Evolutionary conservation across 257 asterid genomes (phyloP).

Genomic region (Echites panduratus): DNA sequence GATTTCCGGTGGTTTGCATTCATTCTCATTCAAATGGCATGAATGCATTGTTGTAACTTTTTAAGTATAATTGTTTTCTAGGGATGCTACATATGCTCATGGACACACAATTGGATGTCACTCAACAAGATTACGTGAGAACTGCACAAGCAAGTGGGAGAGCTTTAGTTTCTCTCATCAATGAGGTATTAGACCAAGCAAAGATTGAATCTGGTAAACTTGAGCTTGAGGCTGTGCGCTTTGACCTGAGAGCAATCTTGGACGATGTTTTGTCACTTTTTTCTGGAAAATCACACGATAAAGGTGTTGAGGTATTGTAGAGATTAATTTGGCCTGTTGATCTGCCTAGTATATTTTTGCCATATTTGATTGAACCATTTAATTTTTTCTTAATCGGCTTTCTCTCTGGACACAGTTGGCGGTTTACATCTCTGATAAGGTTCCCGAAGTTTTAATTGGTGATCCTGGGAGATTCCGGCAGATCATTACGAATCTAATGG

Average conservation of each 20-base stretch:
- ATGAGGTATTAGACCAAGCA: conserved; percentile 92
- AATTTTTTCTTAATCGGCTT: neutral
- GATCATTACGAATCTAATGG: conserved; percentile 79
- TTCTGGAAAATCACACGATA: conserved; percentile 85
- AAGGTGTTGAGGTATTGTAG: conserved; percentile 73
- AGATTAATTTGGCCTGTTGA: conserved; percentile 9
- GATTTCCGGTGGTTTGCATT: conserved; percentile 10
- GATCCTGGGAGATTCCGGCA: conserved; percentile 96
- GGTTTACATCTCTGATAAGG: conserved; percentile 69
- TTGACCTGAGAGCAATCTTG: conserved; percentile 37
- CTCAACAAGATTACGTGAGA: conserved; percentile 91
- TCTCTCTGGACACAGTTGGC: conserved; percentile 64
- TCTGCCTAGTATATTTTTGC: conserved; percentile 29
- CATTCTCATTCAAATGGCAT: neutral
- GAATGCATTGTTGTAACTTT: conserved; percentile 3
- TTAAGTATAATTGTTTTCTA: conserved; percentile 22
- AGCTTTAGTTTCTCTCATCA: conserved; percentile 95
- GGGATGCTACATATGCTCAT: conserved; percentile 98
- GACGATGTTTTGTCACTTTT: conserved; percentile 57
- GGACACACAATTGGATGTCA: conserved; percentile 91
- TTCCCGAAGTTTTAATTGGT: conserved; percentile 72
- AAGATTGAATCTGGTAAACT: conserved; percentile 98
- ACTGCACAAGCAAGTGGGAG: conserved; percentile 98
- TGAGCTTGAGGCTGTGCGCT: conserved; percentile 77
- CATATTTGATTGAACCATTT: conserved; percentile 15